phyloP scores from a whole-genome alignment of 2,329 filamentous ascomycete species.

The Cytospora schulzeri region DNA sequence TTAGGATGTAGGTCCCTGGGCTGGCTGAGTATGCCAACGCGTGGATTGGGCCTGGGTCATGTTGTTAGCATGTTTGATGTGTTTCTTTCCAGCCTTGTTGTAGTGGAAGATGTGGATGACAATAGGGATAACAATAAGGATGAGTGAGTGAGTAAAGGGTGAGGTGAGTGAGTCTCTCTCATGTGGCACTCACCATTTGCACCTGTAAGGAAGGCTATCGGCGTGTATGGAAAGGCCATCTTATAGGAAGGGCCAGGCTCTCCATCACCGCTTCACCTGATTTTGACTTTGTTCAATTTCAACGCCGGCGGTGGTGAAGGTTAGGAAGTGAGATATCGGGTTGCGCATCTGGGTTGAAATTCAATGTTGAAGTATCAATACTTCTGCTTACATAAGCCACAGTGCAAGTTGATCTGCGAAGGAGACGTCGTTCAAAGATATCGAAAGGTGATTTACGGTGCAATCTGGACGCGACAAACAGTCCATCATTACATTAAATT shows the following conservation, averaged over 20 bases:
- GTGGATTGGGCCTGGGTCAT: constrained; percentile 65
- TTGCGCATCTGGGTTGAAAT: not conserved
- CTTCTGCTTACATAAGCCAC: constrained; percentile 13
- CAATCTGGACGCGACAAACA: not conserved
- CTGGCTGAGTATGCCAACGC: constrained; percentile 72
- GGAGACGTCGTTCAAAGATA: not conserved
- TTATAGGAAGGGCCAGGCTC: not conserved
- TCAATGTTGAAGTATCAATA: not conserved
- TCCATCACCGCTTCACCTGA: constrained; percentile 21
- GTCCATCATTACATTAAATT: no score
- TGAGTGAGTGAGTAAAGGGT: no score
- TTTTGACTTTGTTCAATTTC: not conserved
- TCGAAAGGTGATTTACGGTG: not conserved
- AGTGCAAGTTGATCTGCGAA: not conserved
- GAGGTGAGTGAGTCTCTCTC: not conserved
- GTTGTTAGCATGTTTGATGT: constrained; percentile 1
- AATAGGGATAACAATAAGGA: not conserved
- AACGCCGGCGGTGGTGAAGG: no score
- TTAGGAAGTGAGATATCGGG: not conserved
- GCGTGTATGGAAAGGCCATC: constrained; percentile 52
- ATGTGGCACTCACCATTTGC: constrained; percentile 54
- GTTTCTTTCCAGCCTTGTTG: no score
- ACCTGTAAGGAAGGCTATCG: constrained; percentile 58
- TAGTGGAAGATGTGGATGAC: no score
- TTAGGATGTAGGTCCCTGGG: constrained; percentile 77